These are phyloP conservation scores for Adansonia grandidieri DNA, from an alignment of 441 rosid species.

Conservation along the genomic window DNA sequence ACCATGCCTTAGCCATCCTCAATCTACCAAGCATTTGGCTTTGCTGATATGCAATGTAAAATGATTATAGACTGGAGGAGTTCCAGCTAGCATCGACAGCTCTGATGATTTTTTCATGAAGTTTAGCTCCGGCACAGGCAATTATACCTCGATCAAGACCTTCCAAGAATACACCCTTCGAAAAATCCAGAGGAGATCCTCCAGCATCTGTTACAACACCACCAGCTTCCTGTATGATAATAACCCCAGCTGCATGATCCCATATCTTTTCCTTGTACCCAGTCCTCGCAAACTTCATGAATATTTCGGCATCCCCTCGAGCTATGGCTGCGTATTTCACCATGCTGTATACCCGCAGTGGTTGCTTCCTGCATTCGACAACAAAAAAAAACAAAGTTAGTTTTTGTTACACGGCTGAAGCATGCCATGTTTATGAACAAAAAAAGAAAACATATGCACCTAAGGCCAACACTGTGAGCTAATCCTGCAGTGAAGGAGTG, in stretches of 20 bases:
- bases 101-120: conserved; percentile 56
- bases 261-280: conserved; percentile 83
- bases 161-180: conserved; percentile 58
- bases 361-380: conserved; percentile 54
- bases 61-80: conserved; percentile 59
- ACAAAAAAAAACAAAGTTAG: not conserved
- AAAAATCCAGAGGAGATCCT: conserved; percentile 61
- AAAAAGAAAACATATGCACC: conserved; percentile 37
- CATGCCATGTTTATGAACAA: not conserved
- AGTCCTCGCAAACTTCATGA: conserved; percentile 68
- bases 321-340: conserved; percentile 81
- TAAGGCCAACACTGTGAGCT: conserved; percentile 67
- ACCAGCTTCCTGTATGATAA: conserved; percentile 71
- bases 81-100: conserved; percentile 79
- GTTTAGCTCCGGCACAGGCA: conserved; percentile 52
- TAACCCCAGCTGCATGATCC: conserved; percentile 76
- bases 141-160: conserved; percentile 70
- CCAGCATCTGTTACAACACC: conserved; percentile 77
- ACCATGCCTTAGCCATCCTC: not conserved
- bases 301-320: conserved; percentile 69
- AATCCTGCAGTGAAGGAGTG: conserved; percentile 77
- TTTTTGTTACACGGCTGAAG: not conserved
- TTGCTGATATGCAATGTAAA: not conserved
- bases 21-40: not conserved
- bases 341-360: conserved; percentile 71